Percentiles rank a stretch among this genome's conserved stretches.
These are phyloP conservation scores for Coemansia sp. DNA, from an alignment of 192 early-diverging fungal genomes.

Conservation along the genomic window DNA sequence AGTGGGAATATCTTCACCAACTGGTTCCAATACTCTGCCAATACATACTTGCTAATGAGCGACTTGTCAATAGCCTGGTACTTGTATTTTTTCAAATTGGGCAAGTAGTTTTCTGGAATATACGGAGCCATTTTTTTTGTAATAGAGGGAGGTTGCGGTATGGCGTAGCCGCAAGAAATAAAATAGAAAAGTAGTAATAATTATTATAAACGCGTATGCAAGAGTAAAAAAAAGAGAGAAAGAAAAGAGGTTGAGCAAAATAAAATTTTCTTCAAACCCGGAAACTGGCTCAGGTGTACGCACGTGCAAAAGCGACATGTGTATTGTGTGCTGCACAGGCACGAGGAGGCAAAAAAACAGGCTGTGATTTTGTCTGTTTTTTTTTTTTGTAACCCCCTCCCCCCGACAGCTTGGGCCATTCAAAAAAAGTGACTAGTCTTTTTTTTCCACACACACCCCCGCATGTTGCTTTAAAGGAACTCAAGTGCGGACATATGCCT, in stretches of 20 bases:
- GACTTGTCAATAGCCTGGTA: constrained; percentile 88
- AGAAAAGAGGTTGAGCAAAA: neutral
- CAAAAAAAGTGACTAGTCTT: neutral
- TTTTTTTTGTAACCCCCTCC: neutral
- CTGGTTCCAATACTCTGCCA: constrained; percentile 86
- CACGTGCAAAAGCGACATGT: constrained; percentile 1
- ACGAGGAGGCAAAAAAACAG: neutral
- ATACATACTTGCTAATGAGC: constrained; percentile 67
- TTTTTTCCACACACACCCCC: neutral
- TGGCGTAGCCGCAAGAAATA: constrained; percentile 8
- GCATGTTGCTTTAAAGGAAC: neutral
- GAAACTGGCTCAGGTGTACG: neutral
- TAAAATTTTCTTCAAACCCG: neutral
- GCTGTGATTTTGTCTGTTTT: neutral
- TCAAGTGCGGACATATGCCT: neutral
- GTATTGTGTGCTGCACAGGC: neutral
- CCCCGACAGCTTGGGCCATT: neutral
- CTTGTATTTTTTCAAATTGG: constrained; percentile 80
- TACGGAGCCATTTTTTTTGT: constrained; percentile 51
- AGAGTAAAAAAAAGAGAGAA: neutral
- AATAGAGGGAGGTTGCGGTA: neutral
- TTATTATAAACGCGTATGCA: neutral
- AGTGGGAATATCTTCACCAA: constrained; percentile 81
- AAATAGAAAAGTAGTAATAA: constrained; percentile 7
- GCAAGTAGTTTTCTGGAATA: constrained; percentile 61